Percentiles rank a stretch among this genome's conserved stretches.
phyloP scores from a whole-genome alignment of 148 eudicot species.

The Chenopodium formosanum region DNA sequence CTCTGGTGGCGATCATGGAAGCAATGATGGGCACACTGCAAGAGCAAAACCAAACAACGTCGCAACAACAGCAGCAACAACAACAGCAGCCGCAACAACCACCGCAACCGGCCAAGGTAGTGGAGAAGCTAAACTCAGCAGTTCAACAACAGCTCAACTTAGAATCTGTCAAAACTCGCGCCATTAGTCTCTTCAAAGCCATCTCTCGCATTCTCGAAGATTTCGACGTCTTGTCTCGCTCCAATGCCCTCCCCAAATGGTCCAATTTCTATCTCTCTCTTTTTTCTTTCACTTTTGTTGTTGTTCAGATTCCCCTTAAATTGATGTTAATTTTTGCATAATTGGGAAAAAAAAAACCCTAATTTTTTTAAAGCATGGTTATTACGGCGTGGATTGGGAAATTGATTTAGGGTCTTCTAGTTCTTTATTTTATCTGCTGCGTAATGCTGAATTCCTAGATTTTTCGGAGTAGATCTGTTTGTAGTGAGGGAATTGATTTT shows the following conservation, averaged over 20 bases:
- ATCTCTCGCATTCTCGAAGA: constrained; percentile 91
- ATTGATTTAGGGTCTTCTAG: neutral
- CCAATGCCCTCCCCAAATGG: constrained; percentile 84
- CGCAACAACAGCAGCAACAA: neutral
- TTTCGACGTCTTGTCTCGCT: constrained; percentile 55
- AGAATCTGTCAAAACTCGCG: constrained; percentile 79
- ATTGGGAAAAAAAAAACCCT: constrained; percentile 7
- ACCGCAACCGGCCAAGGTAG: constrained; percentile 38
- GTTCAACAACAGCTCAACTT: constrained; percentile 82
- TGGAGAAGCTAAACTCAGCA: constrained; percentile 64
- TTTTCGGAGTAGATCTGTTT: too few species aligned
- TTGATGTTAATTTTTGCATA: neutral
- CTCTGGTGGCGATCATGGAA: constrained; percentile 14
- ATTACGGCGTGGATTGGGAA: neutral
- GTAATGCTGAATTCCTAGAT: too few species aligned
- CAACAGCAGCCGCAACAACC: constrained; percentile 21
- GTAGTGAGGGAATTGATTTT: neutral
- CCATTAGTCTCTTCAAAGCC: constrained; percentile 67
- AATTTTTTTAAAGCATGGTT: neutral
- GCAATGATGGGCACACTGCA: constrained; percentile 1
- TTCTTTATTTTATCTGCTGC: too few species aligned
- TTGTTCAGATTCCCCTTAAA: neutral
- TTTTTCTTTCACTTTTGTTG: neutral
- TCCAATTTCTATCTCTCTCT: neutral
- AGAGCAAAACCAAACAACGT: constrained; percentile 5